A percentile compares a stretch with the other conserved stretches of the same genome.
These are phyloP conservation scores for Phialophora macrospora DNA, from an alignment of 2,329 filamentous ascomycete genomes.

Conservation along the genomic window DNA sequence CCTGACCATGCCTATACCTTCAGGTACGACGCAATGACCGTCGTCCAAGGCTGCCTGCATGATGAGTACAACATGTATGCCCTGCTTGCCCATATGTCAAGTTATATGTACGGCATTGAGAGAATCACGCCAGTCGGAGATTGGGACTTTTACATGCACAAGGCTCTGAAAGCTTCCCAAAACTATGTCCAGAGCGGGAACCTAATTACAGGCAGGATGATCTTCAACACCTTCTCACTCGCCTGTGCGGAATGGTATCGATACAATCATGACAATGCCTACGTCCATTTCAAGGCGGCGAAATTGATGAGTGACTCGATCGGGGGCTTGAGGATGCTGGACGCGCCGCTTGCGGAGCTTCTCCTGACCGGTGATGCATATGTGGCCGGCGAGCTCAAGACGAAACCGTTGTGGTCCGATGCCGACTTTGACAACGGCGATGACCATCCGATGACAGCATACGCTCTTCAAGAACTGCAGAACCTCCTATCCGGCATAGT, in stretches of 20 bases:
- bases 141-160: slow-evolving; percentile 26
- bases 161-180: slow-evolving; percentile 27
- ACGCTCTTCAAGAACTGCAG: slow-evolving; percentile 25
- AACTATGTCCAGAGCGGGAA: slow-evolving; percentile 22
- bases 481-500: slow-evolving; percentile 22
- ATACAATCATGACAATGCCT: slow-evolving; percentile 26
- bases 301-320: slow-evolving; percentile 27
- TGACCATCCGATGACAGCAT: slow-evolving; percentile 27
- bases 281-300: slow-evolving; percentile 30
- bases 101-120: slow-evolving; percentile 28
- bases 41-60: slow-evolving; percentile 26
- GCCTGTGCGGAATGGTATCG: slow-evolving; percentile 32
- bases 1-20: slow-evolving; percentile 28
- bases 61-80: slow-evolving; percentile 34
- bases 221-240: slow-evolving; percentile 31
- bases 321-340: slow-evolving; percentile 25
- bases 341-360: slow-evolving; percentile 29
- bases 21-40: slow-evolving; percentile 22
- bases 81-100: slow-evolving; percentile 32
- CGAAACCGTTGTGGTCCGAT: slow-evolving; percentile 22
- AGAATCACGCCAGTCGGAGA: slow-evolving; percentile 3
- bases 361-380: slow-evolving; percentile 31
- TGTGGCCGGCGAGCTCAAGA: slow-evolving; percentile 25
- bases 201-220: slow-evolving; percentile 24
- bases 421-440: slow-evolving; percentile 29